These are phyloP conservation scores for Eutrema japonicum DNA, from an alignment of 345 rosid genomes.

Conservation along the genomic window DNA sequence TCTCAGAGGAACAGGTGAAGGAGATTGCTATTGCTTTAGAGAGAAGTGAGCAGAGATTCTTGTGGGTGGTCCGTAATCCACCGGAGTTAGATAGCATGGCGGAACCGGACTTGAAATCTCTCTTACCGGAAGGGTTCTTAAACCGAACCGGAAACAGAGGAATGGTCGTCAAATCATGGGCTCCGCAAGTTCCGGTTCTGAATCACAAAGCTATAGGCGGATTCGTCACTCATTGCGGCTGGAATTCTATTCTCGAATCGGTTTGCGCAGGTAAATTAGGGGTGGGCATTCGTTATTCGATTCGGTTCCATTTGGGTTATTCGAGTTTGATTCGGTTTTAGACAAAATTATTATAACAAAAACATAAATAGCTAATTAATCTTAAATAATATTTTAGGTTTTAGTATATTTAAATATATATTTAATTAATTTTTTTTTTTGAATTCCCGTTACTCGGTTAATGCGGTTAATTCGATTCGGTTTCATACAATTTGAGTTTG, in stretches of 20 bases:
- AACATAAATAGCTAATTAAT: too few species aligned
- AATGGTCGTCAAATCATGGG: conserved; percentile 58
- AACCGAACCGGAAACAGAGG: conserved; percentile 49
- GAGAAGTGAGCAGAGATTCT: conserved; percentile 51
- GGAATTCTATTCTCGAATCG: conserved; percentile 68
- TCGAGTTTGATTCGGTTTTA: too few species aligned
- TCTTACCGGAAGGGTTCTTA: conserved; percentile 57
- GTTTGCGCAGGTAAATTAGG: conserved; percentile 47
- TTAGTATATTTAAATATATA: too few species aligned
- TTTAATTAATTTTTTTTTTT: too few species aligned
- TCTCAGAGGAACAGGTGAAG: conserved; percentile 43
- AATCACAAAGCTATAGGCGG: conserved; percentile 56
- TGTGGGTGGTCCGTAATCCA: conserved; percentile 61
- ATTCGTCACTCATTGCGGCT: conserved; percentile 73
- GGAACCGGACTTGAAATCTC: conserved; percentile 39
- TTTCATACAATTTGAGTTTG: too few species aligned
- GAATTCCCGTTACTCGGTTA: too few species aligned
- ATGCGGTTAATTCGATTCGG: too few species aligned
- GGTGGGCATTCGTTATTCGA: too few species aligned
- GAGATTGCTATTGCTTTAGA: conserved; percentile 60
- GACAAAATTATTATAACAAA: too few species aligned
- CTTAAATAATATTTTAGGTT: too few species aligned
- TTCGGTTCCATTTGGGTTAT: too few species aligned
- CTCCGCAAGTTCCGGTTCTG: conserved; percentile 59
- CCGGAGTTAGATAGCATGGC: conserved; percentile 21